Evolutionary conservation across 2,329 filamentous ascomycete genomes (phyloP).

Genomic region (Xylariales sp.): DNA sequence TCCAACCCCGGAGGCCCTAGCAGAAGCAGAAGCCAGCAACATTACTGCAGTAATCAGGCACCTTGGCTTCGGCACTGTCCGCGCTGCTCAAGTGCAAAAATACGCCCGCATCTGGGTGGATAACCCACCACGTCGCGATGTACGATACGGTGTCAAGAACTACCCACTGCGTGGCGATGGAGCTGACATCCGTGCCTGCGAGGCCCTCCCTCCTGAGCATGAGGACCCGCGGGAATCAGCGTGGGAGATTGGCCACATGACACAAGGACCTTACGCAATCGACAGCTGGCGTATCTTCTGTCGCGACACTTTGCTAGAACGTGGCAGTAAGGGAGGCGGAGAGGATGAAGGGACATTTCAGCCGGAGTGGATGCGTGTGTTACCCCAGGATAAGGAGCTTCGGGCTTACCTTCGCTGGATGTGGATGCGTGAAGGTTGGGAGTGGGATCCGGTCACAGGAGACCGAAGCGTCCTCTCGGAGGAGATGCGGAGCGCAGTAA

Average conservation of each 20-base stretch:
- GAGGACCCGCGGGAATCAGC: conserved; percentile 31
- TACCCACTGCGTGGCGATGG: conserved; percentile 31
- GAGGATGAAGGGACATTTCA: conserved; percentile 55
- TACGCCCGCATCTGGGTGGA: conserved; percentile 67
- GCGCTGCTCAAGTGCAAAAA: conserved; percentile 63
- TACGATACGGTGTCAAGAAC: conserved; percentile 47
- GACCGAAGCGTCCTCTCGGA: conserved; percentile 48
- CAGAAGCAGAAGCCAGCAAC: conserved; percentile 48
- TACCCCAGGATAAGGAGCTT: conserved; percentile 84
- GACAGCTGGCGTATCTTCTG: conserved; percentile 96
- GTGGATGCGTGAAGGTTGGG: conserved; percentile 83
- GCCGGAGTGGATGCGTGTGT: conserved; percentile 86
- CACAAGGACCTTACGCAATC: conserved; percentile 75
- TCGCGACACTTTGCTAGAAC: conserved; percentile 67
- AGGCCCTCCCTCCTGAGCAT: conserved; percentile 20
- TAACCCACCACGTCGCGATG: conserved; percentile 54
- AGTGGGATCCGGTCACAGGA: conserved; percentile 73
- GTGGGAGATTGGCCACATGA: conserved; percentile 85
- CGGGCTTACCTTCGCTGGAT: conserved; percentile 83
- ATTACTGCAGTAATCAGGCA: conserved; percentile 61
- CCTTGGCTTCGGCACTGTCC: conserved; percentile 66
- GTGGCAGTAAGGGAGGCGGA: conserved; percentile 55
- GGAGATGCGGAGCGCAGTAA: conserved; percentile 52
- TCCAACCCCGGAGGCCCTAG: conserved; percentile 61
- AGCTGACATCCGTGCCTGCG: conserved; percentile 22